phyloP scores from a whole-genome alignment of 2,329 filamentous ascomycete species.

The Aspergillus ruber region DNA sequence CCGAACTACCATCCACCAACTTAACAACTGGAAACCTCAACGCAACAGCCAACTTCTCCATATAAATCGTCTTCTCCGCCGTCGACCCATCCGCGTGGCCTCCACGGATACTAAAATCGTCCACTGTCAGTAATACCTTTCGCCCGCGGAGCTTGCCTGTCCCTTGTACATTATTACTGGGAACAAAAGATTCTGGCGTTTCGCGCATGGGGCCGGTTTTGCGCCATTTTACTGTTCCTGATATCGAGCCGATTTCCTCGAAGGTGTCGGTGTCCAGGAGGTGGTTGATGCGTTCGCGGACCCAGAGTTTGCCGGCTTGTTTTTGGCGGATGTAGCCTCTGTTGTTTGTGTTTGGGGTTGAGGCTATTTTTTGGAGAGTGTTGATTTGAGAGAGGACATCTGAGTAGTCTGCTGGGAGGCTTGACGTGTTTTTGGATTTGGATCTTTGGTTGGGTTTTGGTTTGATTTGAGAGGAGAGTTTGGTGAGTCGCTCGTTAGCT shows the following conservation, averaged over 20 bases:
- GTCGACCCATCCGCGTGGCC: conserved; percentile 59
- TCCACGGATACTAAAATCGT: conserved; percentile 58
- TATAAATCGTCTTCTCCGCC: conserved; percentile 53
- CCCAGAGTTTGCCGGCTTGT: conserved; percentile 59
- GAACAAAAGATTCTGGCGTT: conserved; percentile 46
- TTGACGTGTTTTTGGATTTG: conserved; percentile 20
- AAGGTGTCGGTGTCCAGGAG: conserved; percentile 54
- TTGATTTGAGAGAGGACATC: conserved; percentile 55
- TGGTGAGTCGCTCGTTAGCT: conserved; percentile 41
- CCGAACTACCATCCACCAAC: conserved; percentile 58
- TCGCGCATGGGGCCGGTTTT: conserved; percentile 31
- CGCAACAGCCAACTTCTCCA: conserved; percentile 55
- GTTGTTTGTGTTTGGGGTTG: conserved; percentile 48
- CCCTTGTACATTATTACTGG: conserved; percentile 59
- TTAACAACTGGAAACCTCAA: conserved; percentile 57
- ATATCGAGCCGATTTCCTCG: conserved; percentile 54
- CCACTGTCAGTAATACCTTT: conserved; percentile 55
- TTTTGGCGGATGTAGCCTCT: conserved; percentile 59
- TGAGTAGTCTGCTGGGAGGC: conserved; percentile 55
- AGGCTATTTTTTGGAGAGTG: conserved; percentile 47
- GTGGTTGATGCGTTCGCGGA: conserved; percentile 53
- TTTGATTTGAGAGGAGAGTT: conserved; percentile 42
- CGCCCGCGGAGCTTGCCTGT: conserved; percentile 49
- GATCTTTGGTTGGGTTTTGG: conserved; percentile 20
- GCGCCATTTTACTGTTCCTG: conserved; percentile 55